These are phyloP conservation scores for Fistulinella cinereoalba DNA, from an alignment of 1,284 basidiomycete genomes.

Conservation along the genomic window DNA sequence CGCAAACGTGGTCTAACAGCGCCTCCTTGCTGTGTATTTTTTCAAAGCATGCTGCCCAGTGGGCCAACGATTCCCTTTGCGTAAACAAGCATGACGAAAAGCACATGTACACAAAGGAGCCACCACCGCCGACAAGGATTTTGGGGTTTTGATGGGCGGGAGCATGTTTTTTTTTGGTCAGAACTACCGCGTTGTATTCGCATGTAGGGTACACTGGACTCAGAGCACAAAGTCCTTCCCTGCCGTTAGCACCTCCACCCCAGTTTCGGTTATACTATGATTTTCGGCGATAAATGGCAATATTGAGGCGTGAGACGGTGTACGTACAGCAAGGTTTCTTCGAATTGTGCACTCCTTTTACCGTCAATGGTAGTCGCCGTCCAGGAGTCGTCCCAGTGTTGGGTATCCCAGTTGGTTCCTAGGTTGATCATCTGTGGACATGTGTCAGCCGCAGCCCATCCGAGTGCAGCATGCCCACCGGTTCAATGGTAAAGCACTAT, in stretches of 20 bases:
- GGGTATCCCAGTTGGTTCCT: conserved; percentile 67
- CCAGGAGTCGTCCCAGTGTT: conserved; percentile 91
- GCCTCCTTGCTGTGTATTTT: too few species aligned
- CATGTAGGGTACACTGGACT: conserved; percentile 20
- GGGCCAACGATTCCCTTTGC: conserved; percentile 23
- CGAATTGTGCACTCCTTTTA: conserved; percentile 89
- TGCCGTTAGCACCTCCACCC: conserved; percentile 85
- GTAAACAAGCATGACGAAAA: conserved; percentile 22
- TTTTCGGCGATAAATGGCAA: conserved; percentile 18
- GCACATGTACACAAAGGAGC: conserved; percentile 32
- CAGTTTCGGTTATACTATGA: conserved; percentile 88
- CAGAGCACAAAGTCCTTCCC: conserved; percentile 42
- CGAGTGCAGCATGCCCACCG: conserved; percentile 44
- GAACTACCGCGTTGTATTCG: conserved; percentile 18
- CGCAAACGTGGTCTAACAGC: too few species aligned
- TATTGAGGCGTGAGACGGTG: conserved; percentile 1
- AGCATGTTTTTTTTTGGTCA: too few species aligned
- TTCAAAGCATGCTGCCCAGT: conserved; percentile 27
- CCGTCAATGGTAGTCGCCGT: conserved; percentile 92
- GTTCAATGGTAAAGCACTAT: conserved; percentile 77
- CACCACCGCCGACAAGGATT: conserved; percentile 17
- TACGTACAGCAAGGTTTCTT: conserved; percentile 86
- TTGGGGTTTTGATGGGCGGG: too few species aligned
- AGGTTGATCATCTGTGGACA: conserved; percentile 83
- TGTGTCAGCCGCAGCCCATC: background rate